Evolutionary conservation across 257 asterid species (phyloP).

Genomic region (Coffea canephora): DNA sequence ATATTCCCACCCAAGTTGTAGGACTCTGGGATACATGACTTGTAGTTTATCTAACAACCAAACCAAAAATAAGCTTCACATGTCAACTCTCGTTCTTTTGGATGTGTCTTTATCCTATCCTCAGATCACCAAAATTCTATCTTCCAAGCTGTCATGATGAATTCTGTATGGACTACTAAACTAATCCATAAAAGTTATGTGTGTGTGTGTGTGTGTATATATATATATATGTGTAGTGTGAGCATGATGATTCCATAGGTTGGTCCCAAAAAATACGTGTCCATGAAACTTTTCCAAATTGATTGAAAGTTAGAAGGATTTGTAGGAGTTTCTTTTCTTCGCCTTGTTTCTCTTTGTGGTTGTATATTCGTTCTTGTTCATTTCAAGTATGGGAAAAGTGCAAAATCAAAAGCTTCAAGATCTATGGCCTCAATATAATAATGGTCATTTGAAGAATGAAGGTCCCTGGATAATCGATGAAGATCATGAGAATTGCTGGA

Average conservation of each 20-base stretch:
- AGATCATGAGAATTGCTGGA: constrained; percentile 15
- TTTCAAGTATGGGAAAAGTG: constrained; percentile 37
- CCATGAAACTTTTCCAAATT: not conserved
- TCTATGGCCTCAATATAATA: constrained; percentile 37
- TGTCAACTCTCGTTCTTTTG: not conserved
- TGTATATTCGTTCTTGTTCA: not conserved
- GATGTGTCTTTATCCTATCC: constrained; percentile 12
- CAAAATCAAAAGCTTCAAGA: constrained; percentile 36
- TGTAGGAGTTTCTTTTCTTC: not conserved
- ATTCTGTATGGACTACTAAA: not conserved
- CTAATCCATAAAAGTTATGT: not conserved
- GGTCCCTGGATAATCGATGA: constrained; percentile 5
- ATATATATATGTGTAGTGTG: too few species aligned
- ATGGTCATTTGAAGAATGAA: not conserved
- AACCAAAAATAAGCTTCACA: not conserved
- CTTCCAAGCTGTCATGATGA: constrained; percentile 25
- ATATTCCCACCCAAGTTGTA: not conserved
- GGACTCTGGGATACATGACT: not conserved
- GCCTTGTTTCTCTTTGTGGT: not conserved
- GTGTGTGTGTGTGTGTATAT: too few species aligned
- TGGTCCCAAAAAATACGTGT: not conserved
- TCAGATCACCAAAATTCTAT: constrained; percentile 13
- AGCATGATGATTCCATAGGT: too few species aligned
- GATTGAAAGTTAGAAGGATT: not conserved
- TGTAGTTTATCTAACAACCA: not conserved